Percentiles rank a stretch among this genome's conserved stretches.
phyloP scores from a whole-genome alignment of 2,329 filamentous ascomycete genomes.

The Meredithiella fracta region DNA sequence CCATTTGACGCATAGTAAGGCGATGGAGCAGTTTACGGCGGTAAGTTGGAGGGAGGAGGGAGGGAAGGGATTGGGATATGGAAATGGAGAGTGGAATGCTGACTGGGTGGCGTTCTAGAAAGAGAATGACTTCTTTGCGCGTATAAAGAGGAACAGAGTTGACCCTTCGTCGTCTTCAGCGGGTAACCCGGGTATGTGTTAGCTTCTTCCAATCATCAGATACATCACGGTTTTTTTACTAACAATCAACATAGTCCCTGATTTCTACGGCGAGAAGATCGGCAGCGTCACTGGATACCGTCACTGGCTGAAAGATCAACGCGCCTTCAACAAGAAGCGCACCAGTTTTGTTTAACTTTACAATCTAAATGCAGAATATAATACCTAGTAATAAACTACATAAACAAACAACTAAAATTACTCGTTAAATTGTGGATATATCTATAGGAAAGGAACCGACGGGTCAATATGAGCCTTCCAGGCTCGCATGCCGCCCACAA shows the following conservation, averaged over 20 bases:
- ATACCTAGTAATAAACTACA: not conserved
- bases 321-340: constrained; percentile 89
- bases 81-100: not conserved
- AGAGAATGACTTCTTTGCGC: constrained; percentile 82
- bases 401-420: too few relatives aligned
- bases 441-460: constrained; percentile 30
- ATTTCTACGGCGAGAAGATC: constrained; percentile 98
- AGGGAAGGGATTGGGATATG: not conserved
- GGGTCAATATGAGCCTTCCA: constrained; percentile 56
- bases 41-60: constrained; percentile 28
- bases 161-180: constrained; percentile 80
- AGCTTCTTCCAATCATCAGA: not conserved
- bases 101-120: constrained; percentile 35
- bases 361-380: not conserved
- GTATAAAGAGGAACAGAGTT: constrained; percentile 82
- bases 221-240: not conserved
- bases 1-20: constrained; percentile 48
- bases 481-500: constrained; percentile 52
- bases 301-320: constrained; percentile 93
- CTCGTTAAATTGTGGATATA: too few relatives aligned
- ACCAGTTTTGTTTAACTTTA: constrained; percentile 38
- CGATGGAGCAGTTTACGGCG: constrained; percentile 53
- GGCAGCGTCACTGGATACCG: constrained; percentile 80
- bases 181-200: constrained; percentile 54
- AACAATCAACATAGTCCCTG: constrained; percentile 44